Percentiles rank a stretch among this genome's conserved stretches.
These are phyloP conservation scores for Gossypium laxum DNA, from an alignment of 441 rosid species.

Conservation along the genomic window DNA sequence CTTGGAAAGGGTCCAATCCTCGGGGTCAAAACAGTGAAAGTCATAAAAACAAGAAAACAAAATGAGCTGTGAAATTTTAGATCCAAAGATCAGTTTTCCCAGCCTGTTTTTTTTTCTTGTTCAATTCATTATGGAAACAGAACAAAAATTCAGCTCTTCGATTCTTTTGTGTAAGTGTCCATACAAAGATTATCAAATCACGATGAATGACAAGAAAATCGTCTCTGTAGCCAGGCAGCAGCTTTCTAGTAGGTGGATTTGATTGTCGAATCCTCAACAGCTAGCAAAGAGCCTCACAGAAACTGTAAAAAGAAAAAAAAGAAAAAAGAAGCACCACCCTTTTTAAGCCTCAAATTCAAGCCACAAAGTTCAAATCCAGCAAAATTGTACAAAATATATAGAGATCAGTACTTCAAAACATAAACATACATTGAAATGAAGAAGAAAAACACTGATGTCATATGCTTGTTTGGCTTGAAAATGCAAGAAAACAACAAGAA, in stretches of 20 bases:
- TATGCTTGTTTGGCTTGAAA: background rate
- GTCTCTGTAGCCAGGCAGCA: background rate
- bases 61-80: constrained; percentile 17
- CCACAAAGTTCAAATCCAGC: constrained; percentile 5
- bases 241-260: constrained; percentile 9
- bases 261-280: background rate
- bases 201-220: constrained; percentile 5
- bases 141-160: constrained; percentile 2
- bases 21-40: constrained; percentile 28
- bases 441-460: background rate
- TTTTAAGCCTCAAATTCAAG: constrained; percentile 9
- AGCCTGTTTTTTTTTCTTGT: background rate
- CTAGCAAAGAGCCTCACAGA: background rate
- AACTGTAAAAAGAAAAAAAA: background rate
- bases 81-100: constrained; percentile 22
- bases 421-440: background rate
- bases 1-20: constrained; percentile 30
- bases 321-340: background rate
- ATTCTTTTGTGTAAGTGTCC: constrained; percentile 21
- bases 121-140: constrained; percentile 1
- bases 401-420: background rate
- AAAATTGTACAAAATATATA: background rate
- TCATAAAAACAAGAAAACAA: constrained; percentile 13
- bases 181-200: constrained; percentile 23
- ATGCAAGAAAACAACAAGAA: constrained; percentile 10